These are phyloP conservation scores for Lactarius hengduanensis DNA, from an alignment of 768 basidiomycete species.

Conservation along the genomic window DNA sequence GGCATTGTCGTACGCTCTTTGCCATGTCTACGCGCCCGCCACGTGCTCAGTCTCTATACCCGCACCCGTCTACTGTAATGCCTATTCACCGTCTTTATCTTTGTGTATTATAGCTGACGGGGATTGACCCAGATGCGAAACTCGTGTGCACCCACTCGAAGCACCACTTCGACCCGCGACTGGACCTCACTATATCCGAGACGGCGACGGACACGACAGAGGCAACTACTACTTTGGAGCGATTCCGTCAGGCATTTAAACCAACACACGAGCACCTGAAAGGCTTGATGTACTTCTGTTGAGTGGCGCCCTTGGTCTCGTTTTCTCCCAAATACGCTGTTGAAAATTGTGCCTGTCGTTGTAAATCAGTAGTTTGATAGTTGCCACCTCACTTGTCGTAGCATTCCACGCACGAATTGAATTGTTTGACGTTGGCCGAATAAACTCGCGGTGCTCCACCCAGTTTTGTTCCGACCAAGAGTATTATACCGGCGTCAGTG, in stretches of 20 bases:
- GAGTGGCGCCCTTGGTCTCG: constrained; percentile 10
- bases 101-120: background rate
- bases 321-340: background rate
- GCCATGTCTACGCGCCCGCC: constrained; percentile 78
- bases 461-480: background rate
- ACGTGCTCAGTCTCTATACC: constrained; percentile 83
- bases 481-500: background rate
- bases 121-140: constrained; percentile 57
- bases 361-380: background rate
- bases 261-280: constrained; percentile 53
- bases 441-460: background rate
- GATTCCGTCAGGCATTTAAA: constrained; percentile 53
- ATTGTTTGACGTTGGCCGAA: background rate
- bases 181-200: constrained; percentile 57
- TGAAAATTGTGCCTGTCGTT: background rate
- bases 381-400: too few relatives aligned
- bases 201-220: constrained; percentile 42
- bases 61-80: constrained; percentile 77
- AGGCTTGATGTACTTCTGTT: constrained; percentile 40
- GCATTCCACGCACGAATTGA: too few relatives aligned
- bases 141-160: constrained; percentile 75
- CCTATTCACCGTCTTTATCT: background rate
- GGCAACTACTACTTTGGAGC: constrained; percentile 40
- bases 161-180: constrained; percentile 72
- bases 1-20: constrained; percentile 67